These are phyloP conservation scores for Periconia digitata DNA, from an alignment of 2,329 filamentous ascomycete genomes.

Conservation along the genomic window DNA sequence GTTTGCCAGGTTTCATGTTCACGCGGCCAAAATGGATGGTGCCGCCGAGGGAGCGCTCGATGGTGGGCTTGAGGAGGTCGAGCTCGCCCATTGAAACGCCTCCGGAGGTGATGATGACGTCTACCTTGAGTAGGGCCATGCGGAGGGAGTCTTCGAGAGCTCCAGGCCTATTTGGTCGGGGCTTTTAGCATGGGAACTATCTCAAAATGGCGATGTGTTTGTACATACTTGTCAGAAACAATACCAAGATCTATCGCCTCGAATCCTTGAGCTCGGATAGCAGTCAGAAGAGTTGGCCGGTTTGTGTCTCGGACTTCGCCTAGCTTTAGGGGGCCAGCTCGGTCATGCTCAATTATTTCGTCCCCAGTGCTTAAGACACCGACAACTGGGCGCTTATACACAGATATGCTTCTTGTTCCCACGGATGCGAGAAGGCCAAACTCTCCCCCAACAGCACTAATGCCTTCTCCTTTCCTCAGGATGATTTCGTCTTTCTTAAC, in stretches of 20 bases:
- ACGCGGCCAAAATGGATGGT: constrained; percentile 96
- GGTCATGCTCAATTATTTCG: constrained; percentile 79
- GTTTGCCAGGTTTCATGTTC: constrained; percentile 97
- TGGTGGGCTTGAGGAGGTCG: constrained; percentile 92
- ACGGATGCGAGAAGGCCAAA: constrained; percentile 87
- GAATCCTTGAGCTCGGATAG: constrained; percentile 73
- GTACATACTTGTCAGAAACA: constrained; percentile 64
- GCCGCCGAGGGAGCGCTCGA: constrained; percentile 85
- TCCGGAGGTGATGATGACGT: constrained; percentile 87
- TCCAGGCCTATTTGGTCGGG: constrained; percentile 55
- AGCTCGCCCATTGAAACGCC: constrained; percentile 98
- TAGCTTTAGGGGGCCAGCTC: constrained; percentile 62
- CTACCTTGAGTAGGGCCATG: constrained; percentile 70
- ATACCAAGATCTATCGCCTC: constrained; percentile 84
- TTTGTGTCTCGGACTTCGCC: constrained; percentile 96
- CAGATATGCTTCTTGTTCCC: constrained; percentile 68
- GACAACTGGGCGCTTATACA: constrained; percentile 76
- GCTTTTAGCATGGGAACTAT: constrained; percentile 15
- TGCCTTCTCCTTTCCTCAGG: constrained; percentile 74
- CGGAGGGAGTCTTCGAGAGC: constrained; percentile 77
- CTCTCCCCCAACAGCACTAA: constrained; percentile 86
- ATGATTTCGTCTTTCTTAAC: constrained; percentile 70
- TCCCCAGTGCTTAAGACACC: constrained; percentile 93
- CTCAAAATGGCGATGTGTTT: neutral
- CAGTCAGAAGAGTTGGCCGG: constrained; percentile 80